Percentiles rank a stretch among this genome's conserved stretches.
Conservation (phyloP, 805 yeast genomes). For the Torulaspora microellipsoides region DNA sequence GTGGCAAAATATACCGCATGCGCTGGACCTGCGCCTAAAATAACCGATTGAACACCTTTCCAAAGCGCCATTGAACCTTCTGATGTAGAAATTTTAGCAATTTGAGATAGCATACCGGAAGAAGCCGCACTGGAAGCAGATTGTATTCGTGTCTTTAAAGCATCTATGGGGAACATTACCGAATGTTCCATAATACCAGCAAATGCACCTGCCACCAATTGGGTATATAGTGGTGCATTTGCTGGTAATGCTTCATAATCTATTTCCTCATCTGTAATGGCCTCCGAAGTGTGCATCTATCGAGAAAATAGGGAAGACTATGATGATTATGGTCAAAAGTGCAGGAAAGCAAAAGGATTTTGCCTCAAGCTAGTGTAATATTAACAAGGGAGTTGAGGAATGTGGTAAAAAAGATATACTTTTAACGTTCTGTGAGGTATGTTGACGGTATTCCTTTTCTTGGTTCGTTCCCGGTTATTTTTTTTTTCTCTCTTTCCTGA, state of each 20-base stretch:
- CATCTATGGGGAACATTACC: slow-evolving; percentile 94
- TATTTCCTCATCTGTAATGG: slow-evolving; percentile 41
- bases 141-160: slow-evolving; percentile 95
- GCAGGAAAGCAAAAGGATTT: not conserved
- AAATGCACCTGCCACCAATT: slow-evolving; percentile 89
- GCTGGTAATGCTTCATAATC: slow-evolving; percentile 93
- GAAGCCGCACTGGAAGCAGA: slow-evolving; percentile 33
- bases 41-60: slow-evolving; percentile 90
- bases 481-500: not conserved
- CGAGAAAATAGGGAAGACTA: not conserved
- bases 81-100: slow-evolving; percentile 69
- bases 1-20: slow-evolving; percentile 96
- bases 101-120: slow-evolving; percentile 51
- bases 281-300: slow-evolving; percentile 13
- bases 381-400: not conserved
- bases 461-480: not conserved
- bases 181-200: slow-evolving; percentile 99
- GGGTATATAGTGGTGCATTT: slow-evolving; percentile 75
- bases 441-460: not conserved
- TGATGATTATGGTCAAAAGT: not conserved
- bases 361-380: not conserved
- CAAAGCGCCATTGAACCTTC: slow-evolving; percentile 89
- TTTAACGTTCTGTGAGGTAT: not conserved
- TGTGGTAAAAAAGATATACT: not conserved
- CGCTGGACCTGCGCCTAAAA: slow-evolving; percentile 98